Evolutionary conservation across 805 yeast species (phyloP), one percentile per base, ranked within the genome.

Genomic region (Debaryomyces tyrocola): DNA sequence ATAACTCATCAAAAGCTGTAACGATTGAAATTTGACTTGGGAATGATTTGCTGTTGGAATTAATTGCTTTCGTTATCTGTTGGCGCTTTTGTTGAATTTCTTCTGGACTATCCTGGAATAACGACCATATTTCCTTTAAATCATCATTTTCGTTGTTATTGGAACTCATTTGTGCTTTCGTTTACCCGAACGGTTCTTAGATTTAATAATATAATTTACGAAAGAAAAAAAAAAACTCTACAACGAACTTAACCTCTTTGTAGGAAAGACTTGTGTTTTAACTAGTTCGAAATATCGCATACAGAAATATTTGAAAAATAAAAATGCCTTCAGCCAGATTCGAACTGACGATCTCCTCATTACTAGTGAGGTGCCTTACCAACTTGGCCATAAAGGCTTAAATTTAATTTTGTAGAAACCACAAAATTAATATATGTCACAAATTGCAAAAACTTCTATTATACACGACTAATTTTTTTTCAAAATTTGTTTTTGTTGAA

Each of bases 1-100:
- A 77, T 18, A 91, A 72, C 59, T 90, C 96, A 64, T 91, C 96
- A 65, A 91, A 84, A 1, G 94, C 94, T 37, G 92, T 89, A 44
- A 84, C 73, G 6, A 72, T 55, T 11, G 73, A 62, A 40, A 73
- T 54, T 20, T 63, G 63, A n/a, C 63, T 55, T 4, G 76, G 77
- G 44, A 63, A 63, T 10, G 58, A 53, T 15, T 49, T 40, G n/a
- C 51, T 55, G 36, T 58, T 58, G 14, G 62, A 56, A 15, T 56
- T 50, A 27, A 62, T 49, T 9, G 52, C 47, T 18, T 52, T 33
- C 2, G 64, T 60, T 11, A 64, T 46, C 14, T 58, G 50, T 41
- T 59, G 51, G 45, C 68, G 52, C 44, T 56, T 58, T 9, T 50
- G 50, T 33, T 58, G 57, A 33, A 60, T 56, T 1, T 65, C 69